Conservation (phyloP, 257 asterid species). For the Ocimum tenuiflorum region DNA sequence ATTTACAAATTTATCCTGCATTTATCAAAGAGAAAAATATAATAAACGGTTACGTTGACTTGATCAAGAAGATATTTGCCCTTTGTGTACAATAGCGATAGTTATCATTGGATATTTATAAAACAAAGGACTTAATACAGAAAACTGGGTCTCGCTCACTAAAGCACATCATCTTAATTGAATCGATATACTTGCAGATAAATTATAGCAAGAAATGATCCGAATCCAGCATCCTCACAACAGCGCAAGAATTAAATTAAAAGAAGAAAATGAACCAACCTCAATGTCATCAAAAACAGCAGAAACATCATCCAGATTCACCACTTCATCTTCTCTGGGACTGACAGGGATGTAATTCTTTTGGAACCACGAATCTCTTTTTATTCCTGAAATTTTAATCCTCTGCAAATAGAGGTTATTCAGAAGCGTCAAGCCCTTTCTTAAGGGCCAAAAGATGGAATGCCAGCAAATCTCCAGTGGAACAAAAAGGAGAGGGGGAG, state of each 20-base stretch:
- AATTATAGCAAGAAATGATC: no score
- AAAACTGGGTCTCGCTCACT: not conserved
- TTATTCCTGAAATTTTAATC: constrained; percentile 65
- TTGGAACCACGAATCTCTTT: constrained; percentile 71
- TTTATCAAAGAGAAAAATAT: constrained; percentile 7
- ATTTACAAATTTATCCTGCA: constrained; percentile 76
- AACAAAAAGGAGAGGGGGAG: not conserved
- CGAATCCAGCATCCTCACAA: constrained; percentile 29
- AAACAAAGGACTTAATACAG: constrained; percentile 5
- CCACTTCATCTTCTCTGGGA: constrained; percentile 64
- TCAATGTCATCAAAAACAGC: constrained; percentile 87
- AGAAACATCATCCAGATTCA: constrained; percentile 74
- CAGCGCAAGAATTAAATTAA: constrained; percentile 28
- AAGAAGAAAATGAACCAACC: constrained; percentile 35
- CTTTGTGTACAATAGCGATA: not conserved
- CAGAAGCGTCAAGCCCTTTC: constrained; percentile 18
- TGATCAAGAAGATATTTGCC: not conserved
- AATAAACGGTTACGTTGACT: not conserved
- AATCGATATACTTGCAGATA: not conserved
- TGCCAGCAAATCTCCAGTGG: not conserved
- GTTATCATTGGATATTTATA: not conserved
- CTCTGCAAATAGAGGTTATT: constrained; percentile 48
- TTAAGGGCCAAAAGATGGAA: constrained; percentile 5
- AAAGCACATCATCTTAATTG: not conserved
- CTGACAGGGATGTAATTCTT: constrained; percentile 54